Percentiles rank a stretch among this genome's conserved stretches.
These are phyloP conservation scores for Remersonia thermophila DNA, from an alignment of 2,329 filamentous ascomycete genomes.

Conservation along the genomic window DNA sequence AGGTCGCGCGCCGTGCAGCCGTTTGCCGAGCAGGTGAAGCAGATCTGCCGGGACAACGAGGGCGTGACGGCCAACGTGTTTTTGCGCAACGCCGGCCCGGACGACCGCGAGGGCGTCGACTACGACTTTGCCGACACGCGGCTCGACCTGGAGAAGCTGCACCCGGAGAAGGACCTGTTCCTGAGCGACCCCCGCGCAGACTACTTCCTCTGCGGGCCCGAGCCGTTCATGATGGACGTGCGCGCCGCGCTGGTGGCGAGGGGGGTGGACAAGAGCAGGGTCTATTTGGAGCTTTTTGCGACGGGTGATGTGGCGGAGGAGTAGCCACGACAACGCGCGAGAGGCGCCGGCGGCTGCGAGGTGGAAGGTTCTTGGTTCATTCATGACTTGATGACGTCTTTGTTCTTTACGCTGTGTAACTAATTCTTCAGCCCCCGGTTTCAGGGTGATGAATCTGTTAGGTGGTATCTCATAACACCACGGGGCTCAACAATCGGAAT, in stretches of 20 bases:
- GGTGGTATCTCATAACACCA: too few relatives aligned
- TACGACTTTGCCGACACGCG: slow-evolving; percentile 45
- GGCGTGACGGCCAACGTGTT: slow-evolving; percentile 46
- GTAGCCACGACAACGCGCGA: neutral
- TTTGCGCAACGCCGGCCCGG: slow-evolving; percentile 33
- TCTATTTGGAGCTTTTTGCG: slow-evolving; percentile 58
- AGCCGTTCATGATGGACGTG: slow-evolving; percentile 54
- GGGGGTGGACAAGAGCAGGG: slow-evolving; percentile 45
- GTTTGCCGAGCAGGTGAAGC: slow-evolving; percentile 39
- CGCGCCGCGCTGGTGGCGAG: slow-evolving; percentile 37
- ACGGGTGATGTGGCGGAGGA: slow-evolving; percentile 35
- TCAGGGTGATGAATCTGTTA: too few relatives aligned
- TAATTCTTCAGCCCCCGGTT: neutral
- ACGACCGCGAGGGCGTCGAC: slow-evolving; percentile 31
- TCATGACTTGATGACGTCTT: too few relatives aligned
- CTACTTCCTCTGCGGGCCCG: slow-evolving; percentile 64
- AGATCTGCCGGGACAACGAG: slow-evolving; percentile 28
- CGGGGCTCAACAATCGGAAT: too few relatives aligned
- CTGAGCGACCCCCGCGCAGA: slow-evolving; percentile 40
- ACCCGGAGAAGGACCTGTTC: slow-evolving; percentile 40
- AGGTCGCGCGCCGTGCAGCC: slow-evolving; percentile 38
- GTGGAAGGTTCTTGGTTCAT: too few relatives aligned
- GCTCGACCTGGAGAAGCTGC: slow-evolving; percentile 44
- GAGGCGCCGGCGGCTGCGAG: neutral
- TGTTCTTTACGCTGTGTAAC: too few relatives aligned